Evolutionary conservation across 2,329 filamentous ascomycete species (phyloP).

Genomic region (Phyllosticta citriasiana): DNA sequence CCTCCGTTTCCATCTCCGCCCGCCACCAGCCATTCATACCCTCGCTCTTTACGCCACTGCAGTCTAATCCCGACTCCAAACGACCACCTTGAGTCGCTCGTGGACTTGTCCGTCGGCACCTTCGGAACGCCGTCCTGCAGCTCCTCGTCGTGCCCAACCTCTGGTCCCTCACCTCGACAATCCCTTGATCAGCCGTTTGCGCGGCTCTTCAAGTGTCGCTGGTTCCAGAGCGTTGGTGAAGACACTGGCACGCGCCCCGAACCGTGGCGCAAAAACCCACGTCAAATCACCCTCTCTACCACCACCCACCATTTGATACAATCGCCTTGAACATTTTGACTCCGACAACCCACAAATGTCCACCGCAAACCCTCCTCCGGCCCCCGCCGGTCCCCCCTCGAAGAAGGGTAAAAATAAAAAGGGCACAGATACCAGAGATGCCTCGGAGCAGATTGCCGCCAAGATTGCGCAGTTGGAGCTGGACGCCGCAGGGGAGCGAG

Average conservation of each 20-base stretch:
- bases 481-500: constrained; percentile 86
- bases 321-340: neutral
- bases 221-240: neutral
- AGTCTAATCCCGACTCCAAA: neutral
- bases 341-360: neutral
- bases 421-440: constrained; percentile 69
- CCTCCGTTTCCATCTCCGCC: neutral
- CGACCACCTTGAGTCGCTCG: neutral
- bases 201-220: neutral
- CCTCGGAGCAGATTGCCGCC: constrained; percentile 80
- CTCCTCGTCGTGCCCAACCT: neutral
- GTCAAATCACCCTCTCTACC: constrained; percentile 10
- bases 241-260: neutral
- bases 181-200: neutral
- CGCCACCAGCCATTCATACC: neutral
- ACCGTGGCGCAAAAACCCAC: constrained; percentile 25
- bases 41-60: neutral
- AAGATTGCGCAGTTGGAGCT: constrained; percentile 93
- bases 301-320: neutral
- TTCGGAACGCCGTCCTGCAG: neutral
- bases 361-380: neutral
- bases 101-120: neutral
- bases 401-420: constrained; percentile 86
- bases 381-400: constrained; percentile 29
- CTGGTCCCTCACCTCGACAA: neutral